Evolutionary conservation across 1,139 yeast genomes (phyloP), one percentile per base, ranked within the genome.

Genomic region (Debaryomyces coudertii): DNA sequence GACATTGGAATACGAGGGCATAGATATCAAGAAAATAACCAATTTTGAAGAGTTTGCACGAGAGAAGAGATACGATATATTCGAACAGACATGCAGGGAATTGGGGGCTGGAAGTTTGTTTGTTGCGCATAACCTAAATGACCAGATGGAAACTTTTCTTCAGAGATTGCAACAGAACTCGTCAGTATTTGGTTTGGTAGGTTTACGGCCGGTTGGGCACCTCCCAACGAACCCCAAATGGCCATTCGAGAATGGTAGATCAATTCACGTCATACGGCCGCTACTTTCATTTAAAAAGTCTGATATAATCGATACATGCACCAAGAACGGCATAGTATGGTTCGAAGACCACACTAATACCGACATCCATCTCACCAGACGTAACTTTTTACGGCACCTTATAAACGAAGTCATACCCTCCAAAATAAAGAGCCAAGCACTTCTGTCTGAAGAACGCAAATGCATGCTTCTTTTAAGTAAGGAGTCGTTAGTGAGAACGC

Each of bases 51-150:
- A 73, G 53, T 69, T 72, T 14, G 90, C 90, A 0, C 63, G 95
- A 31, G 48, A 53, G 2, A 70, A 73, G 45, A 65, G 96, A 37
- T 82, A 82, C 50, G 56, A 65, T 34, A 67, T 68, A 3, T 63
- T 87, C 35, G 53, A 54, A 23, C 42, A 62, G 2, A 61, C 64
- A 3, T 80, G 83, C 53, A 53, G 58, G 1, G 50, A 50, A 1
- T 51, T 57, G 4, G 66, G 51, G 0, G 63, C 66, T 14, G 36
- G 58, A 0, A 58, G 71, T 28, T 50, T 87, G 8, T 61, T 83
- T 39, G 67, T 83, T 43, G 96, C 87, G 0, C 96, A 88, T 57
- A 87, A 82, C 53, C 57, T 71, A 42, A 83, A 87, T 57, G 96
- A 88, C 59, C 90, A 85, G 56, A 49, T 85, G 9, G 96, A 88